A percentile compares a stretch with the other conserved stretches of the same genome.
These are phyloP conservation scores for Hortiboletus flavorubellus DNA, from an alignment of 768 basidiomycete genomes.

Conservation along the genomic window DNA sequence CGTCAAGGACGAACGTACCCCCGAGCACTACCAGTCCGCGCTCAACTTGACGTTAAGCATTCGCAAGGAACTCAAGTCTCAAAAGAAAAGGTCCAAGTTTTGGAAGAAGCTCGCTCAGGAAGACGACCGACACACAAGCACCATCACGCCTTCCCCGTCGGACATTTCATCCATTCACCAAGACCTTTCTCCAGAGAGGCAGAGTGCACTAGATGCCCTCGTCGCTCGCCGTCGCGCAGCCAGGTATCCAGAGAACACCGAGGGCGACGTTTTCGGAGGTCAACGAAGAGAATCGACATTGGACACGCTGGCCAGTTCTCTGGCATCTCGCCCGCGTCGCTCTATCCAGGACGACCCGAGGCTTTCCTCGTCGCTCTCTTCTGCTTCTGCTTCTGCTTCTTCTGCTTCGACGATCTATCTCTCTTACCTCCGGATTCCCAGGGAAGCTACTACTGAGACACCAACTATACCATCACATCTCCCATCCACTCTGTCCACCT, in stretches of 20 bases:
- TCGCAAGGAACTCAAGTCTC: conserved; percentile 42
- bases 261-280: conserved; percentile 28
- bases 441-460: conserved; percentile 13
- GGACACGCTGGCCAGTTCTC: conserved; percentile 21
- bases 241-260: conserved; percentile 9
- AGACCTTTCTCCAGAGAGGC: conserved; percentile 24
- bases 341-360: conserved; percentile 11
- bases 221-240: conserved; percentile 22
- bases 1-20: conserved; percentile 34
- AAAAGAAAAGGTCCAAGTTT: conserved; percentile 43
- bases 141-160: conserved; percentile 31
- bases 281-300: conserved; percentile 9
- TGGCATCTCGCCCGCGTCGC: conserved; percentile 24
- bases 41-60: conserved; percentile 43
- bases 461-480: conserved; percentile 14
- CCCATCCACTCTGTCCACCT: conserved; percentile 16
- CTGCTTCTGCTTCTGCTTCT: conserved; percentile 13
- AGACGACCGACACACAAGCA: conserved; percentile 18
- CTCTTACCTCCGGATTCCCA: conserved; percentile 5
- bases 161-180: conserved; percentile 29
- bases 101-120: conserved; percentile 44
- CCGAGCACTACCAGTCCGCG: conserved; percentile 44
- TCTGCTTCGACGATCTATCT: conserved; percentile 22
- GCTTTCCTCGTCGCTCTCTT: conserved; percentile 19
- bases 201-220: conserved; percentile 39